Evolutionary conservation across 2,329 filamentous ascomycete species (phyloP).

Genomic region (Coniochaeta sp.): DNA sequence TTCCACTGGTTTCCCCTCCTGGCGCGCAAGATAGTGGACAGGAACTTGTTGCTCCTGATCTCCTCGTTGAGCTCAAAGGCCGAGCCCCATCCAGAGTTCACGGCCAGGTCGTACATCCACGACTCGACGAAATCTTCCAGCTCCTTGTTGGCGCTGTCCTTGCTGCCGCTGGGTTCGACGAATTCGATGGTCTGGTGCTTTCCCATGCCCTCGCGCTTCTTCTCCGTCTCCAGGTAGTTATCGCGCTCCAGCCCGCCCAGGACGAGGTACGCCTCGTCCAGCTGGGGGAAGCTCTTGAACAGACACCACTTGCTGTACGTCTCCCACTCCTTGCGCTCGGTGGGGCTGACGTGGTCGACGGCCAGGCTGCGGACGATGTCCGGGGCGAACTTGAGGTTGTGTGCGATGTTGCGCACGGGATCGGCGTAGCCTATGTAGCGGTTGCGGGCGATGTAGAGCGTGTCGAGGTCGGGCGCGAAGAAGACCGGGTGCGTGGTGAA

Average conservation of each 20-base stretch:
- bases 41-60: neutral
- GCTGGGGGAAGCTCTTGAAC: conserved; percentile 30
- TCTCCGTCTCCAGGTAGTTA: conserved; percentile 14
- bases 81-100: neutral
- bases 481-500: conserved; percentile 31
- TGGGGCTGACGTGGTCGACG: conserved; percentile 35
- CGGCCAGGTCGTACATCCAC: neutral
- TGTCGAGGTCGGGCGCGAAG: conserved; percentile 27
- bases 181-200: conserved; percentile 14
- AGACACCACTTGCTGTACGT: conserved; percentile 41
- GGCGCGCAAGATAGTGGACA: neutral
- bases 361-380: conserved; percentile 29
- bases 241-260: conserved; percentile 10
- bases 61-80: neutral
- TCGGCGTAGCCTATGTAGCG: conserved; percentile 31
- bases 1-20: neutral
- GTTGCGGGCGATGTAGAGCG: conserved; percentile 27
- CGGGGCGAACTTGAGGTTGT: conserved; percentile 24
- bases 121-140: conserved; percentile 16
- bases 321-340: conserved; percentile 40
- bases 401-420: conserved; percentile 30
- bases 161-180: conserved; percentile 17
- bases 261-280: conserved; percentile 29
- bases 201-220: conserved; percentile 10
- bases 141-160: conserved; percentile 9